Evolutionary conservation across 208 protist species (phyloP), one percentile per base, ranked within the genome.

Genomic region (Novymonas esmeraldas): DNA sequence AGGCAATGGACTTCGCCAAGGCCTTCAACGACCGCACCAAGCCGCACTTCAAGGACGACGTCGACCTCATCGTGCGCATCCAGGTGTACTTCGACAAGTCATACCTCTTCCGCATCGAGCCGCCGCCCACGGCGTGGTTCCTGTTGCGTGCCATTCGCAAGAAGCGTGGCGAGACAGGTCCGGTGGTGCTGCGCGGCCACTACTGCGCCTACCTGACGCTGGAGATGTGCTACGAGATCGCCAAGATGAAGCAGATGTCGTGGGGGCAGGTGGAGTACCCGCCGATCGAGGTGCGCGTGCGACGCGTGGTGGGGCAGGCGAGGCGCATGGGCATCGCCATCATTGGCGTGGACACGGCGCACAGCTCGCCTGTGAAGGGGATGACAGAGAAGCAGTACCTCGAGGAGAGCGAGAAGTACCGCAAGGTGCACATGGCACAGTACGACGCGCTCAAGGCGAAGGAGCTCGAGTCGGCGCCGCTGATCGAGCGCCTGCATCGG

Each of bases 1-100:
- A 96, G 72, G 76, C 86, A 51, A 96, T 96, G 87, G 92, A 97
- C 65, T 97, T 97, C 64, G 70, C 84, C 38, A 97, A 97, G 71
- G 76, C 81, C 22, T 97, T 95, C 69, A 97, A 97, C 76, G 89
- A 95, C 52, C 83, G 85, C 55, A 97, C 92, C 4, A 93, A 93
- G 71, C 85, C 85, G 48, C 46, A 87, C 51, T 94, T 97, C 54
- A 95, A 94, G 70, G 87, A 94, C 41, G 92, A 97, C 60, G 64
- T 94, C 34, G 92, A 97, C 24, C 79, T 97, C 16, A 88, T 95
- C 38, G 87, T 95, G 50, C 89, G 90, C 61, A 91, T 97, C 54
- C 90, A 97, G 65, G 88, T 97, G 20, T 95, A 94, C 82, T 93
- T 95, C 80, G 92, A 97, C 70, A 97, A 97, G 64, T 92, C 92